Evolutionary conservation across 192 early-diverging fungal species (phyloP).

Genomic region (Coemansia nantahalensis): DNA sequence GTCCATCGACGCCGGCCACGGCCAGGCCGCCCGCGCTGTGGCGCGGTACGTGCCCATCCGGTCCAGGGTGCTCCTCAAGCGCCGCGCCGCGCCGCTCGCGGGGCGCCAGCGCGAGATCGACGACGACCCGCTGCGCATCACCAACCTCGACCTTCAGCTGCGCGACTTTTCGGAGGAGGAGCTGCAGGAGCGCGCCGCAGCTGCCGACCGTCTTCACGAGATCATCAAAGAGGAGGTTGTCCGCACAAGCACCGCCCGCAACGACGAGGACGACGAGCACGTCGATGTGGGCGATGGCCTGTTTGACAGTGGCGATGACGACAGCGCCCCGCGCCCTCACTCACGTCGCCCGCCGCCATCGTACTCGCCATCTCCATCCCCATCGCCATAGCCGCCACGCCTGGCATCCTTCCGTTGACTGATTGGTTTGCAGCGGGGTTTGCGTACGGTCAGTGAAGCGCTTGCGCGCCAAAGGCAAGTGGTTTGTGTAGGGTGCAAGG

Average conservation of each 20-base stretch:
- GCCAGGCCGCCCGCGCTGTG: neutral
- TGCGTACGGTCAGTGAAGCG: too few relatives aligned
- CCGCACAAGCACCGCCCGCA: slow-evolving; percentile 1
- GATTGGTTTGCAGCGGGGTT: too few relatives aligned
- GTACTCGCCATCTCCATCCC: slow-evolving; percentile 25
- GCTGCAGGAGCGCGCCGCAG: slow-evolving; percentile 24
- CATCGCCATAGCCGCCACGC: neutral
- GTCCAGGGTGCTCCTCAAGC: slow-evolving; percentile 33
- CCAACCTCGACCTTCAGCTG: slow-evolving; percentile 34
- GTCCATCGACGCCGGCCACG: slow-evolving; percentile 2
- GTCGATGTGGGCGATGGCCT: slow-evolving; percentile 28
- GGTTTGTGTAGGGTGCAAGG: too few relatives aligned
- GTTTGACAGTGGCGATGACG: slow-evolving; percentile 12
- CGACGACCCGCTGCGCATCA: slow-evolving; percentile 27
- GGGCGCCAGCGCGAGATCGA: slow-evolving; percentile 10
- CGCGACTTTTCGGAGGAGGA: slow-evolving; percentile 42
- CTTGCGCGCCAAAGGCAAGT: too few relatives aligned
- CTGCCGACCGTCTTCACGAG: slow-evolving; percentile 21
- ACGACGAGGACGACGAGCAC: slow-evolving; percentile 21
- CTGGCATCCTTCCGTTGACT: too few relatives aligned
- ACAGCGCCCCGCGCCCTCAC: neutral
- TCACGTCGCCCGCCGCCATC: slow-evolving; percentile 7
- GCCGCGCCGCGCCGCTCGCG: slow-evolving; percentile 17
- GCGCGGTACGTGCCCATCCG: slow-evolving; percentile 38
- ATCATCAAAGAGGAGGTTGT: slow-evolving; percentile 29